Conservation (phyloP, 495 filamentous ascomycete genomes). For the Aspergillus ostianus region DNA sequence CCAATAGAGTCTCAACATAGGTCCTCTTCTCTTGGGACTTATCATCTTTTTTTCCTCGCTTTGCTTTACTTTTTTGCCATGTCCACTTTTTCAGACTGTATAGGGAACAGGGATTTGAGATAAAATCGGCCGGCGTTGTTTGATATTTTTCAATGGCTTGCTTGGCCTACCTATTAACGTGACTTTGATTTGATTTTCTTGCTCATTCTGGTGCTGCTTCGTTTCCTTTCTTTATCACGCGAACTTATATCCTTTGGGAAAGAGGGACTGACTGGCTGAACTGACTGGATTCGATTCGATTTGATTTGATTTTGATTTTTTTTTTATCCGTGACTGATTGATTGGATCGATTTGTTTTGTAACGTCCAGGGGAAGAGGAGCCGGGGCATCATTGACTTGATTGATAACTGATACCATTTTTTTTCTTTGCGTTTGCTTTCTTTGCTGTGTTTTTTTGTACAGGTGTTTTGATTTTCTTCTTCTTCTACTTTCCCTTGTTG, state of each 20-base stretch:
- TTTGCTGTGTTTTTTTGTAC: constrained; percentile 12
- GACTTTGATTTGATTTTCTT: neutral
- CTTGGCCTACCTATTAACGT: neutral
- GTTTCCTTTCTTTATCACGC: constrained; percentile 4
- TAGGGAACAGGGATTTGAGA: constrained; percentile 16
- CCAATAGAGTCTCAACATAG: neutral
- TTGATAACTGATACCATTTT: constrained; percentile 39
- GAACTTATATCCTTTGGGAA: too few species aligned
- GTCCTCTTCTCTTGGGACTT: neutral
- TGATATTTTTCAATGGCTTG: constrained; percentile 10
- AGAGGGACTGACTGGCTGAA: neutral
- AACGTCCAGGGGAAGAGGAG: constrained; percentile 5
- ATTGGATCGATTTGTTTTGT: neutral
- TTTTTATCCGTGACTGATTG: constrained; percentile 20
- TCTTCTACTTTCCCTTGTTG: constrained; percentile 6
- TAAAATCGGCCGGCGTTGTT: constrained; percentile 27
- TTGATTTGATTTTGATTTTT: constrained; percentile 9
- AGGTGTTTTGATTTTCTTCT: too few species aligned
- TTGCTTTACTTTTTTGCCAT: constrained; percentile 6
- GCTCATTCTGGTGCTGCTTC: neutral
- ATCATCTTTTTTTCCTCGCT: neutral
- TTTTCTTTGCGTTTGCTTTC: constrained; percentile 7
- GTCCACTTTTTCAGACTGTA: constrained; percentile 23
- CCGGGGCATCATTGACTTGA: constrained; percentile 24
- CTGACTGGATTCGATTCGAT: constrained; percentile 2